These are phyloP conservation scores for Castanospermum australe DNA, from an alignment of 306 rosid genomes.

Conservation along the genomic window DNA sequence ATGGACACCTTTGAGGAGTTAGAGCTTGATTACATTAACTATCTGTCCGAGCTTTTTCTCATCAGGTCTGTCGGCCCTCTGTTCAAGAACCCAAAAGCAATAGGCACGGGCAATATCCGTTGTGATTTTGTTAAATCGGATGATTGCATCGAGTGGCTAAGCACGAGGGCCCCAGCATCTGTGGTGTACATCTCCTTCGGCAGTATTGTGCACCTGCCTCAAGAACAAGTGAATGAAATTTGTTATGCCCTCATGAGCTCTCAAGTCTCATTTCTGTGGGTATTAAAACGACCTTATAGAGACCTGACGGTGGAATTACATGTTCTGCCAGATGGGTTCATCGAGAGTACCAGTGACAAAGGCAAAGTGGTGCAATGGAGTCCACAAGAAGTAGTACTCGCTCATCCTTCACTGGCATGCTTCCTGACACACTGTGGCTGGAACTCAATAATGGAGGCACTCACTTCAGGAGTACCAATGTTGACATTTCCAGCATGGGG, in stretches of 20 bases:
- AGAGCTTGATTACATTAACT: conserved; percentile 38
- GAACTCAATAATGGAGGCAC: conserved; percentile 52
- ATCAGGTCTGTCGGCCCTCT: conserved; percentile 58
- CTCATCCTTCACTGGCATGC: conserved; percentile 42
- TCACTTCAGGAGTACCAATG: conserved; percentile 41
- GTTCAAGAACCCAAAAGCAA: conserved; percentile 42
- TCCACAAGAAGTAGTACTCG: conserved; percentile 47
- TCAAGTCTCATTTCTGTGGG: conserved; percentile 53
- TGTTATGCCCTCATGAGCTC: conserved; percentile 59
- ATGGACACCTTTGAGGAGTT: conserved; percentile 63
- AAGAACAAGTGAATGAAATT: conserved; percentile 60
- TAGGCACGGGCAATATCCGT: background rate
- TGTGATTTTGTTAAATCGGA: conserved; percentile 35
- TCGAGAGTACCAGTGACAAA: conserved; percentile 36
- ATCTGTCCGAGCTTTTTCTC: conserved; percentile 22
- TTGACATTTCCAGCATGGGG: conserved; percentile 60
- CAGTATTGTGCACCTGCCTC: conserved; percentile 46
- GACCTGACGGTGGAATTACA: background rate
- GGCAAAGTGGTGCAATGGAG: conserved; percentile 60
- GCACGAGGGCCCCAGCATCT: conserved; percentile 31
- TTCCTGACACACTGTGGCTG: conserved; percentile 57
- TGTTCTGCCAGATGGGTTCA: conserved; percentile 35
- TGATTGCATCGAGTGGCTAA: conserved; percentile 48
- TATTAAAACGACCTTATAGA: conserved; percentile 32
- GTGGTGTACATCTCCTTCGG: conserved; percentile 76